These are phyloP conservation scores for Boletellus deceptivus DNA, from an alignment of 1,284 basidiomycete species.

Conservation along the genomic window DNA sequence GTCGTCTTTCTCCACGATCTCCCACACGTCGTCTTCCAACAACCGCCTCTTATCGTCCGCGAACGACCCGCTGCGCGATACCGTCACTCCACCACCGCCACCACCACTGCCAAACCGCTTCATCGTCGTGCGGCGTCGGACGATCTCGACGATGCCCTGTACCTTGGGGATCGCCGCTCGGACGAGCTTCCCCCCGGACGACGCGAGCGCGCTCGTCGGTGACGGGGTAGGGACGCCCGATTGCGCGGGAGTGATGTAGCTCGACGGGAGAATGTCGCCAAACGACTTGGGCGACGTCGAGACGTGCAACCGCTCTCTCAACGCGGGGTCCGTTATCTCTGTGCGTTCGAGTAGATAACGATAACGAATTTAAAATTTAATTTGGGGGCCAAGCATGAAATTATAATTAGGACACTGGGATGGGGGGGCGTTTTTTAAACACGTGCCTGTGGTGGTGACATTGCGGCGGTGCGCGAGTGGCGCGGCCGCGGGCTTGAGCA, in stretches of 20 bases:
- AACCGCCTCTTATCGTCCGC: constrained; percentile 20
- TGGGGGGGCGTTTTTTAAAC: no score
- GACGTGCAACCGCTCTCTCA: constrained; percentile 20
- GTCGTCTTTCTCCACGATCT: constrained; percentile 16
- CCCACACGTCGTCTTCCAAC: constrained; percentile 22
- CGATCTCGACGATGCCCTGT: constrained; percentile 31
- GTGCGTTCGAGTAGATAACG: not conserved
- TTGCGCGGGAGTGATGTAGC: constrained; percentile 39
- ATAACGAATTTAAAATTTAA: no score
- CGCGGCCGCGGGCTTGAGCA: constrained; percentile 36
- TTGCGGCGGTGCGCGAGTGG: constrained; percentile 23
- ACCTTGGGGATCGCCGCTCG: constrained; percentile 39
- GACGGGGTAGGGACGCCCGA: constrained; percentile 2
- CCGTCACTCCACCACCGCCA: no score
- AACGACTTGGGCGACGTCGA: constrained; percentile 37
- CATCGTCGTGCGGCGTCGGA: constrained; percentile 23
- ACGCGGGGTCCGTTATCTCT: constrained; percentile 20
- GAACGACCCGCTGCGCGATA: constrained; percentile 17
- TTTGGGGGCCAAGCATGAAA: no score
- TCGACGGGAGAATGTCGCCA: constrained; percentile 44
- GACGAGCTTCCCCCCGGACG: constrained; percentile 27
- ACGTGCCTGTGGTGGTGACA: constrained; percentile 29
- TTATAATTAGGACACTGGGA: no score
- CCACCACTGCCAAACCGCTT: not conserved
- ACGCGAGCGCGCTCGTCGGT: not conserved